Conservation (phyloP, 345 rosid species). For the Camelina sativa region DNA sequence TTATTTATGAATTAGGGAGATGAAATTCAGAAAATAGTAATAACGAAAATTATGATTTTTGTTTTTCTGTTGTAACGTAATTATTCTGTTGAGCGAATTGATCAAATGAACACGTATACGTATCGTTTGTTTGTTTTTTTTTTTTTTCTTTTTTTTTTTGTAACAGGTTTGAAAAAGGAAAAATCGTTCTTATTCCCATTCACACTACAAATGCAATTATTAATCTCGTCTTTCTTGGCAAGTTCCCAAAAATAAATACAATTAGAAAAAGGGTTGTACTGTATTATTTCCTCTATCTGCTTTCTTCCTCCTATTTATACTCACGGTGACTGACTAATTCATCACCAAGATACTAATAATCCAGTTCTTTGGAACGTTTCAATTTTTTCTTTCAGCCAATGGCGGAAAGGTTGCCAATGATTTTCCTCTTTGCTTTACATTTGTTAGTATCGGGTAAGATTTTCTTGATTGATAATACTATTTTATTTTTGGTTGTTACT, state of each 20-base stretch:
- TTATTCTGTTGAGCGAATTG: not conserved
- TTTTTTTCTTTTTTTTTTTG: too few relatives aligned
- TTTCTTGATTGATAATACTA: not conserved
- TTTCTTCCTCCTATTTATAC: not conserved
- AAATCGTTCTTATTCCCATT: not conserved
- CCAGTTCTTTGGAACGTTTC: not conserved
- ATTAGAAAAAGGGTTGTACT: not conserved
- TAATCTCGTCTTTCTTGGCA: not conserved
- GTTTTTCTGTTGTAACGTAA: not conserved
- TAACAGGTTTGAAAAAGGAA: too few relatives aligned
- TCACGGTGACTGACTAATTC: too few relatives aligned
- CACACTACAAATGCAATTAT: not conserved
- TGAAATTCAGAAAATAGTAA: too few relatives aligned
- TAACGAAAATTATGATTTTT: too few relatives aligned
- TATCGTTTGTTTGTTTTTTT: too few relatives aligned
- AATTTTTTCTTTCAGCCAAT: not conserved
- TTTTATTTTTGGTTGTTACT: not conserved
- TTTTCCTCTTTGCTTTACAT: conserved; percentile 14
- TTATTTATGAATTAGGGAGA: too few relatives aligned
- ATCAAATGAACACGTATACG: too few relatives aligned
- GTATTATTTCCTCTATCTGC: not conserved
- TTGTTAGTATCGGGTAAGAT: conserved; percentile 16
- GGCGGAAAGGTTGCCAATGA: conserved; percentile 6
- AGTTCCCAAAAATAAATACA: not conserved
- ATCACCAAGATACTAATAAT: too few relatives aligned